Evolutionary conservation across 345 rosid genomes (phyloP), one percentile per base, ranked within the genome.

Genomic region (Linum trigynum): DNA sequence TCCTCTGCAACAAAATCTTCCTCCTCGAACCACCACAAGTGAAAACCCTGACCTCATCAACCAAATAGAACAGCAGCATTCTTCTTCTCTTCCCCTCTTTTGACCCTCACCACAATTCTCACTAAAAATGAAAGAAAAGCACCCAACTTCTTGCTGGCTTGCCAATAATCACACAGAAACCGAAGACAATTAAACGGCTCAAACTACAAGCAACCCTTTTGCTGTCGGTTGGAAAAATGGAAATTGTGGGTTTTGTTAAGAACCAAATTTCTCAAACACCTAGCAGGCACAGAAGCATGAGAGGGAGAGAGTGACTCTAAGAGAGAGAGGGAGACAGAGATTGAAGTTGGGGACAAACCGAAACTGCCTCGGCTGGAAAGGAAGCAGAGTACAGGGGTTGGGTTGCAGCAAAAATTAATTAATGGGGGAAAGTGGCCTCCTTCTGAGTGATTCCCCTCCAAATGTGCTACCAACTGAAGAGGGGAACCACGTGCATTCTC

Each of bases 401-500:
- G 32, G 32, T 23, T 23, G 32, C 74, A 80, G 72, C 56, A 45
- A 43, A 71, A 80, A 72, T 82, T 67, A 75, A 81, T 81, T 74
- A 51, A 40, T 37, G 72, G 77, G 72, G 32, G 10, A 53, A 77
- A 59, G 53, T 39, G 70, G 38, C 79, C 32, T 23, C 38, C 55
- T 65, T 36, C 56, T 48, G 2, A 48, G 9, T 48, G 53, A 48
- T 48, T 3, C 32, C n/a, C 61, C 48, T 45, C 48, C 55, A 66
- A 59, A 43, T 65, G 61, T 45, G 69, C 32, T 23, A 23, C 32
- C 32, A 23, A 23, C 32, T 23, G 32, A 23, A 68, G 83, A 58
- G 59, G 53, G 69, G 74, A 64, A 78, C 76, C 89, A 78, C 77
- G 89, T 82, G 89, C 89, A 78, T 75, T 65, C 74, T 76, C 69